A percentile compares a stretch with the other conserved stretches of the same genome.
Evolutionary conservation across 2,329 filamentous ascomycete species (phyloP).

Genomic region (Cladophialophora bantiana): DNA sequence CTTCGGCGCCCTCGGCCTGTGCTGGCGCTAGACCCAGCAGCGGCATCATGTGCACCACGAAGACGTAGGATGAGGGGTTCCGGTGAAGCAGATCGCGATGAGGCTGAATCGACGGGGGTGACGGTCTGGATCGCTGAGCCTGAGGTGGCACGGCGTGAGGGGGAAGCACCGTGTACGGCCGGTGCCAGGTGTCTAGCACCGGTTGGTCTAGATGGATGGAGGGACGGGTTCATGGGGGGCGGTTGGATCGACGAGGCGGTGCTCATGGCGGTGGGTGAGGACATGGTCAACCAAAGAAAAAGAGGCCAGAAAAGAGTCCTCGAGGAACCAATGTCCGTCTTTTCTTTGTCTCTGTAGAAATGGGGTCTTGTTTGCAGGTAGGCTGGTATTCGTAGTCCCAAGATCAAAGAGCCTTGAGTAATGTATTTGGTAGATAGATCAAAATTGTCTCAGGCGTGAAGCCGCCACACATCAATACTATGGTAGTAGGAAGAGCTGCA

Average conservation of each 20-base stretch:
- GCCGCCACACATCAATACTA: background rate
- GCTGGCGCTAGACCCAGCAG: conserved; percentile 5
- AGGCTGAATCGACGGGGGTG: conserved; percentile 39
- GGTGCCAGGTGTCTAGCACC: conserved; percentile 19
- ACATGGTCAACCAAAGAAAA: conserved; percentile 5
- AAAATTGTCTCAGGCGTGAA: background rate
- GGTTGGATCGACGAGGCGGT: conserved; percentile 14
- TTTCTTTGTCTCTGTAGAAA: background rate
- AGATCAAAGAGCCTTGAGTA: background rate
- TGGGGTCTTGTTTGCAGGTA: background rate
- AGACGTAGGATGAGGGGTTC: conserved; percentile 41
- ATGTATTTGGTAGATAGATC: background rate
- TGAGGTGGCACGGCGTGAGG: conserved; percentile 19
- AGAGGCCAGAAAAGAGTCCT: background rate
- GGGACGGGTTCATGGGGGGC: conserved; percentile 9
- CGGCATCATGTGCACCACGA: conserved; percentile 37
- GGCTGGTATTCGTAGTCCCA: background rate
- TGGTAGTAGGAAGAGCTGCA: too few relatives aligned
- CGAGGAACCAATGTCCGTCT: background rate
- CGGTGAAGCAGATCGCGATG: conserved; percentile 30
- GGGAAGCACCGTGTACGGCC: conserved; percentile 10
- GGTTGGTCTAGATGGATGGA: conserved; percentile 4
- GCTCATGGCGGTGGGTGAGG: conserved; percentile 1
- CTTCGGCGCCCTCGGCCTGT: conserved; percentile 46
- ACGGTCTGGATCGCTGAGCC: conserved; percentile 43